A percentile compares a stretch with the other conserved stretches of the same genome.
Conservation (phyloP, 768 basidiomycete species). For the Rhodosporidiobolus odoratus region DNA sequence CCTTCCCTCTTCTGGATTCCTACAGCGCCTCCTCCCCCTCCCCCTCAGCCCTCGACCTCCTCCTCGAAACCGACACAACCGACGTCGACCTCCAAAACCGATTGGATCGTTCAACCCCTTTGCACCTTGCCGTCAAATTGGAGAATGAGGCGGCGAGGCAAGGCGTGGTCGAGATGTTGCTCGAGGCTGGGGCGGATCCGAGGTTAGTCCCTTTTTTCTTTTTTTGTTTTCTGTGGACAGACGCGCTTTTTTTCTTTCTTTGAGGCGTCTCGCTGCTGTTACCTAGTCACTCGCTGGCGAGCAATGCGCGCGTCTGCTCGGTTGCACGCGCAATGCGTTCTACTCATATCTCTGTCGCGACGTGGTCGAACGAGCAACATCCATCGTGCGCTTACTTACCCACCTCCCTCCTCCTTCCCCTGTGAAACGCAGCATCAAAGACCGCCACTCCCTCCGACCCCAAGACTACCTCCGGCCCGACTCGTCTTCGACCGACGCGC, state of each 20-base stretch:
- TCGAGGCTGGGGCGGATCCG: conserved; percentile 74
- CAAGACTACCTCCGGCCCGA: conserved; percentile 56
- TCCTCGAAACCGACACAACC: conserved; percentile 67
- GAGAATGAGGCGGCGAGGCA: conserved; percentile 56
- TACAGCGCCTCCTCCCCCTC: conserved; percentile 26
- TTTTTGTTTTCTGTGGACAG: not conserved
- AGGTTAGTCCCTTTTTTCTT: conserved; percentile 50
- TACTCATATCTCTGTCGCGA: too few species aligned
- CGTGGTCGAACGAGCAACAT: too few species aligned
- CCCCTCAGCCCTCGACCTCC: conserved; percentile 40
- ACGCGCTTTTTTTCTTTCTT: not conserved
- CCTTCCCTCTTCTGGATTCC: not conserved
- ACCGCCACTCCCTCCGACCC: conserved; percentile 61
- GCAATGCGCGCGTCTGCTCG: too few species aligned
- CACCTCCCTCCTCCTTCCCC: not conserved
- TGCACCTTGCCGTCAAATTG: conserved; percentile 63
- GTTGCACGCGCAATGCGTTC: too few species aligned
- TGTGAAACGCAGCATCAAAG: conserved; percentile 64
- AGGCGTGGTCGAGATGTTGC: conserved; percentile 58
- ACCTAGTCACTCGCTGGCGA: too few species aligned
- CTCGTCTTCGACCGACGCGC: conserved; percentile 54
- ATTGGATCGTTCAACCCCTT: conserved; percentile 65
- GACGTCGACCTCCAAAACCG: conserved; percentile 75
- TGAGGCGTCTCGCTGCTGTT: not conserved
- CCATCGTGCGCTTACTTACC: too few species aligned